Base-by-base conservation (phyloP, 108 stramenopile genomes). In the Aurantiochytrium sp. region DNA sequence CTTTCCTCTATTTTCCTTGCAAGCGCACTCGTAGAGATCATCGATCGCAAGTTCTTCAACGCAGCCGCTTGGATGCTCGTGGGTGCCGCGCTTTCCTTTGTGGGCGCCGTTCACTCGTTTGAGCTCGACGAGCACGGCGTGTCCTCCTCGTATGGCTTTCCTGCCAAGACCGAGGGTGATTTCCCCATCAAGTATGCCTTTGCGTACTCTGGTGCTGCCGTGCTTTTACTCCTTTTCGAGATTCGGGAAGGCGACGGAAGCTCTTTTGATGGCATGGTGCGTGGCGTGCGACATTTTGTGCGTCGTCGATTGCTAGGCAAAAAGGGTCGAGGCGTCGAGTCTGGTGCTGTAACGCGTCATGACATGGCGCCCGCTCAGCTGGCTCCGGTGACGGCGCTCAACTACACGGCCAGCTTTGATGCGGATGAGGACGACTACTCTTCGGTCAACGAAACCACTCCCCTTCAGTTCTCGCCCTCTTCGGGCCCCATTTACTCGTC, bases 91-190 rank as follows among this genome's bases (percentile, higher is more conserved):
- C 58, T 88, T 5, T 58, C 87, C 5, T 58, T 28, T 44, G 25
- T 88, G 14, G 87, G 87, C 35, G 58, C 58, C 59, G 58, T 88
- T 16, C 87, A 88, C 59, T 59, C 87, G 44, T 88, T 59, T 43
- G 25, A 59, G 42, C 58, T 88, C n/a, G 58, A 59, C 59, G 58
- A 88, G 18, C 14, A 58, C 19, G 87, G 58, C 42, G 59, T 88
- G 4, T 58, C 58, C 43, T 58, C 87, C 29, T 28, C 25, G 21
- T 58, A 59, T 25, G 87, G 87, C 29, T 28, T 28, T 59, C 58
- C 25, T 19, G 58, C 58, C 44, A 5, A 35, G 12, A 28, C 58
- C 0, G 28, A 19, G 19, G 58, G 58, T 12, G 12, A 10, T 29
- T 28, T 59, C 19, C 58, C 87, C 18, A 5, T 59, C 87, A 58